Evolutionary conservation across 1,284 basidiomycete species (phyloP), one percentile per base, ranked within the genome.

Genomic region (Ganoderma multipileum): DNA sequence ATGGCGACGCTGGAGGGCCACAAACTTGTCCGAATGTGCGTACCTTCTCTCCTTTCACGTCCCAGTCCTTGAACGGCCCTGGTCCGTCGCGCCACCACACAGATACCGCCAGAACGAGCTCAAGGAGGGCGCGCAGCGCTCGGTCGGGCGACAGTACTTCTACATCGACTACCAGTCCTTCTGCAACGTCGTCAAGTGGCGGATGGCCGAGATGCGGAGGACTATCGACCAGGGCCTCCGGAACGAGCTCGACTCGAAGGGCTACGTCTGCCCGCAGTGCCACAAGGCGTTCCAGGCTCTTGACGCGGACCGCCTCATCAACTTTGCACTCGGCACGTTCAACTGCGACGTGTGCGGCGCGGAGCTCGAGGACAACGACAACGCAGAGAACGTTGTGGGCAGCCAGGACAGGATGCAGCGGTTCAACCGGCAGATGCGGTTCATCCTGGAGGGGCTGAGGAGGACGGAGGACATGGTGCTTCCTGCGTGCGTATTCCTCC

Each of bases 131-230:
- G 92, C 91, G 63, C 91, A 91, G 79, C 89, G 93, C 74, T 91
- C 93, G 61, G 90, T 91, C 66, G 90, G 91, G 68, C 89, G 90
- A 76, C 92, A 94, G 76, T 99, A 99, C 84, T 99, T 96, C 84
- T 99, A 95, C 82, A 93, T 99, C 78, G 94, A 99, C 83, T 97
- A 96, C 80, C 92, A 95, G 75, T 89, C 93, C 77, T 97, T 98
- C 77, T 95, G 95, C 81, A 96, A 99, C 79, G 96, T 99, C 61
- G 94, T 97, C 78, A 98, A 99, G 81, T 99, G 97, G 95, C 87
- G 96, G 44, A 91, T 99, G 69, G 94, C 95, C n/a, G 93, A 95
- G 78, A 98, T 99, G 92, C 89, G 93, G 72, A 88, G 92, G 70
- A 89, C 90, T 67, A 96, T 99, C 73, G 97, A 99, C 78, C 90